phyloP scores from a whole-genome alignment of 2,329 filamentous ascomycete genomes.

The Neocatenulostroma microsporum region DNA sequence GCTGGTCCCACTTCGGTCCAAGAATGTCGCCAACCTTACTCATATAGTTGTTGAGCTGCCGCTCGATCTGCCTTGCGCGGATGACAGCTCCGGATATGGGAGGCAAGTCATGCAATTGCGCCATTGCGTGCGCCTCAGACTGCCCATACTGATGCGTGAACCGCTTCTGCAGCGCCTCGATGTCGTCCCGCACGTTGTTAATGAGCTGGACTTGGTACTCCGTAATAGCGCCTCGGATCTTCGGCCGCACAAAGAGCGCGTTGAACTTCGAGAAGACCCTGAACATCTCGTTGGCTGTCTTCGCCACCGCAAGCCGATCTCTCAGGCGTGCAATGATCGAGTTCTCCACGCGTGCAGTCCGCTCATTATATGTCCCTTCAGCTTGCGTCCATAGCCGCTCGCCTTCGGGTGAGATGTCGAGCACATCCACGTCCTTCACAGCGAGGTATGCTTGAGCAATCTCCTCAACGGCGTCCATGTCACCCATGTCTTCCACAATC shows the following conservation, averaged over 20 bases:
- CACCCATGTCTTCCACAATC: conserved; percentile 87
- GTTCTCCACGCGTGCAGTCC: conserved; percentile 94
- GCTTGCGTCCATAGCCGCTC: conserved; percentile 89
- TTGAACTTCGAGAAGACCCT: conserved; percentile 99
- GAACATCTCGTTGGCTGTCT: conserved; percentile 99
- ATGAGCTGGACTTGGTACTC: conserved; percentile 98
- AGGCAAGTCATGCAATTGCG: conserved; percentile 87
- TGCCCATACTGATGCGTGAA: conserved; percentile 99
- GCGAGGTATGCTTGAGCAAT: conserved; percentile 91
- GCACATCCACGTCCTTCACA: conserved; percentile 85
- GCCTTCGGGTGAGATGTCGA: conserved; percentile 84
- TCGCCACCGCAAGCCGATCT: conserved; percentile 87
- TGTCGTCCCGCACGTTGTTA: conserved; percentile 95
- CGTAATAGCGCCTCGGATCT: conserved; percentile 94
- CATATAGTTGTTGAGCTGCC: conserved; percentile 94
- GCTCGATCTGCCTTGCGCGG: conserved; percentile 94
- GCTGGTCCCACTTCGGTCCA: conserved; percentile 86
- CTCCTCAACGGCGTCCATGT: conserved; percentile 94
- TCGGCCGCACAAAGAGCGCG: conserved; percentile 94
- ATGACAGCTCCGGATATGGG: conserved; percentile 96
- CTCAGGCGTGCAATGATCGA: conserved; percentile 93
- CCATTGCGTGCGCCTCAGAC: conserved; percentile 97
- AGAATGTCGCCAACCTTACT: conserved; percentile 98
- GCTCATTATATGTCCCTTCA: conserved; percentile 93
- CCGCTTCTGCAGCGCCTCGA: conserved; percentile 83